phyloP scores from a whole-genome alignment of 1,284 basidiomycete genomes.

The Uromyces viciae-fabae region DNA sequence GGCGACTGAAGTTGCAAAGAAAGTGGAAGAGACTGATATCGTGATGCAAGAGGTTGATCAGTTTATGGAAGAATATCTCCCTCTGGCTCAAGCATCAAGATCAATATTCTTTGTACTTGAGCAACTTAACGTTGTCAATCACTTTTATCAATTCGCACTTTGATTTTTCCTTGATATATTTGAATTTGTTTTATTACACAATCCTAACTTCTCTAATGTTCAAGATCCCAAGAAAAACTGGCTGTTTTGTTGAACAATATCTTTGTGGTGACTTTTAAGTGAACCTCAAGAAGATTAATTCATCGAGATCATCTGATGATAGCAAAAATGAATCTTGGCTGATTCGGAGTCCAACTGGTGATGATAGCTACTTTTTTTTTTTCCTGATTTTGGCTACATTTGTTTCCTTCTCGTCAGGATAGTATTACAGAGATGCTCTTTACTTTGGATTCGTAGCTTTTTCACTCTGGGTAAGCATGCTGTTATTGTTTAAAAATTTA shows the following conservation, averaged over 20 bases:
- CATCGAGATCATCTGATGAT: conserved; percentile 89
- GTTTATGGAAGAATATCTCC: conserved; percentile 89
- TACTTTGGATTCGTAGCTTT: too few relatives aligned
- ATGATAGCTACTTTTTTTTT: conserved; percentile 82
- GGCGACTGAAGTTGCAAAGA: conserved; percentile 89
- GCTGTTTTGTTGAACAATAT: conserved; percentile 81
- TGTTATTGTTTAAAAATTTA: too few relatives aligned
- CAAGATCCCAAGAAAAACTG: conserved; percentile 71
- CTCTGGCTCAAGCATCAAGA: conserved; percentile 92
- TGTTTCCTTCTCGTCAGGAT: conserved; percentile 59
- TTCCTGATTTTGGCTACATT: conserved; percentile 63
- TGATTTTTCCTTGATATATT: conserved; percentile 98
- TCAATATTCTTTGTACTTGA: conserved; percentile 96
- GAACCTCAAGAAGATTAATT: conserved; percentile 84
- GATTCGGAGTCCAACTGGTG: conserved; percentile 74
- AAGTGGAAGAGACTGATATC: conserved; percentile 95
- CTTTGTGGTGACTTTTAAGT: conserved; percentile 81
- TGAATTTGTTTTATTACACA: conserved; percentile 85
- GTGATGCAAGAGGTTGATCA: conserved; percentile 95
- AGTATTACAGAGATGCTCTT: too few relatives aligned
- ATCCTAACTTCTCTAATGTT: conserved; percentile 77
- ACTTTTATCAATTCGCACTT: conserved; percentile 98
- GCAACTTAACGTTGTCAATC: conserved; percentile 86
- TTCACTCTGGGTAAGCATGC: too few relatives aligned
- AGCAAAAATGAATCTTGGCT: conserved; percentile 73